Evolutionary conservation across 257 asterid species (phyloP).

Genomic region (Forsythia suspensa): DNA sequence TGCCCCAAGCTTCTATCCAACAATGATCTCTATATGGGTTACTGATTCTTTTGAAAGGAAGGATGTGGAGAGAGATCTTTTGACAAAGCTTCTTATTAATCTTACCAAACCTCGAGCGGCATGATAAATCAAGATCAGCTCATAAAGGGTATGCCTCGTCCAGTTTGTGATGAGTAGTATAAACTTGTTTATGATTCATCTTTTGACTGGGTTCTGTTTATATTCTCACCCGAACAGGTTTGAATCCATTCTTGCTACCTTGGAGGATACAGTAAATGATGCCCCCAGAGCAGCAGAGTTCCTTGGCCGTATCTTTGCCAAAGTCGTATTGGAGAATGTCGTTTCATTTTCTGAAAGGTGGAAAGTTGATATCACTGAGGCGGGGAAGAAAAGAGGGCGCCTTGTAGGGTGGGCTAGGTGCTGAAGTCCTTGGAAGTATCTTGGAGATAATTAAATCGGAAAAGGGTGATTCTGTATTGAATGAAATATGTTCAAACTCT

Average conservation of each 20-base stretch:
- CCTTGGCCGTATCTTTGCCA: slow-evolving; percentile 53
- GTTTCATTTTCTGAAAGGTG: slow-evolving; percentile 50
- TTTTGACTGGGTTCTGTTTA: slow-evolving; percentile 7
- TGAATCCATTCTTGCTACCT: slow-evolving; percentile 48
- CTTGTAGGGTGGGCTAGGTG: slow-evolving; percentile 65
- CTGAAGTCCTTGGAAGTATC: slow-evolving; percentile 47
- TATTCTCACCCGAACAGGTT: slow-evolving; percentile 40
- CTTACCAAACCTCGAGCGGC: slow-evolving; percentile 56
- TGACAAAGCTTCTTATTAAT: slow-evolving; percentile 66
- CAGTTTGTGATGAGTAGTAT: neutral
- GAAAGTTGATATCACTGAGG: slow-evolving; percentile 48
- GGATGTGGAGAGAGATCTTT: slow-evolving; percentile 67
- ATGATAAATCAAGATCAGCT: slow-evolving; percentile 62
- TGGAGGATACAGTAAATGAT: slow-evolving; percentile 68
- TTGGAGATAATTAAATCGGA: slow-evolving; percentile 50
- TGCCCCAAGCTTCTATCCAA: slow-evolving; percentile 69
- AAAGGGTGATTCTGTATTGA: slow-evolving; percentile 53
- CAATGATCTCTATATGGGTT: slow-evolving; percentile 84
- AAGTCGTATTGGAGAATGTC: slow-evolving; percentile 38
- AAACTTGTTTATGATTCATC: neutral
- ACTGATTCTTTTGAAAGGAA: slow-evolving; percentile 88
- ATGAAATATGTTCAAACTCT: slow-evolving; percentile 47
- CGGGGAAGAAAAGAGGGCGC: slow-evolving; percentile 53
- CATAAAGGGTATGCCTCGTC: slow-evolving; percentile 62
- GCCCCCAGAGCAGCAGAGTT: slow-evolving; percentile 70